A percentile compares a stretch with the other conserved stretches of the same genome.
These are phyloP conservation scores for Apiospora arundinis DNA, from an alignment of 2,329 filamentous ascomycete species.

Conservation along the genomic window DNA sequence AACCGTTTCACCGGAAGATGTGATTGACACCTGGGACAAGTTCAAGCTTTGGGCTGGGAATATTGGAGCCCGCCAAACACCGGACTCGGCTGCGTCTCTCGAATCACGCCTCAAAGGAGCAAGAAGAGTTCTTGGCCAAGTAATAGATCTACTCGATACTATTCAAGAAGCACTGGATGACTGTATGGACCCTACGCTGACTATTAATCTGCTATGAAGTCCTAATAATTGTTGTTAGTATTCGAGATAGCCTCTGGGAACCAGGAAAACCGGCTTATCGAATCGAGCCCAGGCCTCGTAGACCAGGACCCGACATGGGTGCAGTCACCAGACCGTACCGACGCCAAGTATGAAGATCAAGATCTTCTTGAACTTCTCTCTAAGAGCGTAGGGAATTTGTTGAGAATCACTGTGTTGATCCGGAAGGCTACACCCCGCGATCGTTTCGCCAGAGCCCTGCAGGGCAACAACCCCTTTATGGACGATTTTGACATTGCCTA, in stretches of 20 bases:
- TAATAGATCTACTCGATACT: conserved; percentile 22
- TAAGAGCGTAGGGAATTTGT: conserved; percentile 17
- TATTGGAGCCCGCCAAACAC: conserved; percentile 23
- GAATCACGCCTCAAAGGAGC: conserved; percentile 23
- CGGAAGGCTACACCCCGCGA: conserved; percentile 22
- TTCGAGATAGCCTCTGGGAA: conserved; percentile 3
- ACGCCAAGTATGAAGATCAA: conserved; percentile 1
- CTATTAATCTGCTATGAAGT: neutral
- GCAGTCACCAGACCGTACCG: neutral
- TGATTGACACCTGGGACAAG: conserved; percentile 24
- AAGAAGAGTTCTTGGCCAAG: conserved; percentile 21
- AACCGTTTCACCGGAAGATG: neutral
- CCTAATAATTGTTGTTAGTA: neutral
- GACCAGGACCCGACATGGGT: neutral
- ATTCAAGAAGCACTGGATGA: conserved; percentile 26
- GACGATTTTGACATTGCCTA: conserved; percentile 25
- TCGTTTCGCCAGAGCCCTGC: conserved; percentile 23
- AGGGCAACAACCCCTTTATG: conserved; percentile 13
- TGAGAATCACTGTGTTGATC: conserved; percentile 17
- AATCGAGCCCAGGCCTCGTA: neutral
- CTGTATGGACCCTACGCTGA: conserved; percentile 19
- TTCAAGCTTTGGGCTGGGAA: conserved; percentile 29
- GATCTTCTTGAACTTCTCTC: conserved; percentile 20
- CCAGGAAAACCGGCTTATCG: neutral
- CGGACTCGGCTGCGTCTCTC: conserved; percentile 22